Conservation (phyloP, 2,329 filamentous ascomycete genomes). For the Sarocladium oryzae region DNA sequence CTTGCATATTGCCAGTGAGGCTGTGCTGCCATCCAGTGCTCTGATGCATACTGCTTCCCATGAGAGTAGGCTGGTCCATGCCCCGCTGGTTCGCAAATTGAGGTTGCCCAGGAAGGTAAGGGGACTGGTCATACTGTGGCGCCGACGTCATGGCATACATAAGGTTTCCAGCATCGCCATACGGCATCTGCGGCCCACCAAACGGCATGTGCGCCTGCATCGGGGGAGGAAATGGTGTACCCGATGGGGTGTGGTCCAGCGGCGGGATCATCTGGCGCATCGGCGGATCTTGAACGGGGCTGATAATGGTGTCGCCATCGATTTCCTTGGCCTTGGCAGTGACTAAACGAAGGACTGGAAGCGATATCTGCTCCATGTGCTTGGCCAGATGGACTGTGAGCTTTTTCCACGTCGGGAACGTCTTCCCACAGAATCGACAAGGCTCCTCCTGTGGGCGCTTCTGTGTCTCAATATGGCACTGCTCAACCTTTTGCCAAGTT, state of each 20-base stretch:
- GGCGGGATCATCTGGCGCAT: slow-evolving; percentile 28
- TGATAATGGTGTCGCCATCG: slow-evolving; percentile 58
- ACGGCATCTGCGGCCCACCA: not conserved
- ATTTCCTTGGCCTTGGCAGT: slow-evolving; percentile 39
- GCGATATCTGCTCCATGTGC: slow-evolving; percentile 87
- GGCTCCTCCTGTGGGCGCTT: slow-evolving; percentile 66
- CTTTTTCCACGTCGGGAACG: slow-evolving; percentile 84
- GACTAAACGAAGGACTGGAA: slow-evolving; percentile 66
- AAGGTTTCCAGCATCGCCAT: slow-evolving; percentile 1
- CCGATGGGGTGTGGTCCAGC: slow-evolving; percentile 16
- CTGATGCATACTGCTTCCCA: slow-evolving; percentile 1
- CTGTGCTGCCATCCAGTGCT: not conserved
- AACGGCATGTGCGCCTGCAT: not conserved
- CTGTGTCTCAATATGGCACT: slow-evolving; percentile 64
- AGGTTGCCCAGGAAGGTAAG: not conserved
- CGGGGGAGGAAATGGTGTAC: not conserved
- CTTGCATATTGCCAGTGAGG: slow-evolving; percentile 10
- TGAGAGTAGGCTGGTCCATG: not conserved
- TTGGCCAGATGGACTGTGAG: slow-evolving; percentile 88
- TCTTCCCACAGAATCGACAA: slow-evolving; percentile 80
- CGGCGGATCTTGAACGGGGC: slow-evolving; percentile 55
- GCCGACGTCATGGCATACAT: slow-evolving; percentile 15
- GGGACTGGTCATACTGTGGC: slow-evolving; percentile 18
- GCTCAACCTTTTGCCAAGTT: slow-evolving; percentile 72
- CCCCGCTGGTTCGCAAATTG: not conserved